These are phyloP conservation scores for Penicillium daleae DNA, from an alignment of 495 filamentous ascomycete genomes.

Conservation along the genomic window DNA sequence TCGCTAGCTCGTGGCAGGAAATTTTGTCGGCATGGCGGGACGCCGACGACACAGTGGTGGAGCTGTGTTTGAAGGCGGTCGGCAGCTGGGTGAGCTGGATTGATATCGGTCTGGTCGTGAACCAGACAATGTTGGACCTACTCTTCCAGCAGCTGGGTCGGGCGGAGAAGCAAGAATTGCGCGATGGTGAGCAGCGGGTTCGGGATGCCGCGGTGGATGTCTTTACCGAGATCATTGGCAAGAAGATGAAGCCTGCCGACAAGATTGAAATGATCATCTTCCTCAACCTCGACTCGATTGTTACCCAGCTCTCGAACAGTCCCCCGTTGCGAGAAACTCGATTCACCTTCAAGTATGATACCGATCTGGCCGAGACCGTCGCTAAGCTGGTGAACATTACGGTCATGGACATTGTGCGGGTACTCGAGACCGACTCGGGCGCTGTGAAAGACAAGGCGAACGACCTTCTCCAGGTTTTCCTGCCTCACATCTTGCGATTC, in stretches of 20 bases:
- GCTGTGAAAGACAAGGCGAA: slow-evolving; percentile 65
- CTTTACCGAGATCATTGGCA: slow-evolving; percentile 91
- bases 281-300: slow-evolving; percentile 80
- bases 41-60: slow-evolving; percentile 72
- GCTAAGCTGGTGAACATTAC: slow-evolving; percentile 95
- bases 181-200: slow-evolving; percentile 67
- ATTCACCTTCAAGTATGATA: slow-evolving; percentile 84
- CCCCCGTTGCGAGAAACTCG: slow-evolving; percentile 76
- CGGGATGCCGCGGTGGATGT: slow-evolving; percentile 88
- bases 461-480: slow-evolving; percentile 75
- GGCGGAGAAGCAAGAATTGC: slow-evolving; percentile 53
- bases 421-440: slow-evolving; percentile 64
- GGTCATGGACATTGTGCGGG: slow-evolving; percentile 80
- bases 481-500: slow-evolving; percentile 85
- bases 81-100: slow-evolving; percentile 98
- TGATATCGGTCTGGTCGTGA: slow-evolving; percentile 90
- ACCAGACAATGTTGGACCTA: slow-evolving; percentile 78
- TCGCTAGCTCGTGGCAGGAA: slow-evolving; percentile 88
- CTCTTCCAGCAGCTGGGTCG: slow-evolving; percentile 79
- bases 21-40: slow-evolving; percentile 80
- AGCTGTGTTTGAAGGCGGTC: slow-evolving; percentile 84
- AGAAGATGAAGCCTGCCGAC: slow-evolving; percentile 94
- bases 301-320: slow-evolving; percentile 79
- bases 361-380: slow-evolving; percentile 89
- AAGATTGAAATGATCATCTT: slow-evolving; percentile 93